These are phyloP conservation scores for Phialemonium atrogriseum DNA, from an alignment of 2,329 filamentous ascomycete species.

Conservation along the genomic window DNA sequence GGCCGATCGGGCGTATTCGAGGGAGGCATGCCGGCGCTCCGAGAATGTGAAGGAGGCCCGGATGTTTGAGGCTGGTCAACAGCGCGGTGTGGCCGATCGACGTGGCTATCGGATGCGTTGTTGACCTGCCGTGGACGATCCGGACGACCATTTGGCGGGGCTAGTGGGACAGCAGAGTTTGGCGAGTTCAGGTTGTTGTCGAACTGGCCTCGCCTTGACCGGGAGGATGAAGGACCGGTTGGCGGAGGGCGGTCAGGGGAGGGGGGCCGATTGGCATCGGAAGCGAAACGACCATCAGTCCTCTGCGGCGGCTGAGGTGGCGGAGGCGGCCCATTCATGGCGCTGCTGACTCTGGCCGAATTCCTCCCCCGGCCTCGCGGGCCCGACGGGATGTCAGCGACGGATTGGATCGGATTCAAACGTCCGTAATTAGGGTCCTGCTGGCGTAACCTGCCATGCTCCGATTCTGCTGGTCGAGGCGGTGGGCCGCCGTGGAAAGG, in stretches of 20 bases:
- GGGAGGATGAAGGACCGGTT: slow-evolving; percentile 43
- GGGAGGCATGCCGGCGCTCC: too few relatives aligned
- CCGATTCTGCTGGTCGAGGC: slow-evolving; percentile 28
- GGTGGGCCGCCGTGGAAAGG: slow-evolving; percentile 21
- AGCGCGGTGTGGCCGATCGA: slow-evolving; percentile 7
- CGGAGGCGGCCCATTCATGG: slow-evolving; percentile 17
- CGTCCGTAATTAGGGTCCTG: slow-evolving; percentile 57
- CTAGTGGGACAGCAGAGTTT: slow-evolving; percentile 10
- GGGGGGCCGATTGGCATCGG: slow-evolving; percentile 31
- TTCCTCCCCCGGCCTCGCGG: slow-evolving; percentile 29
- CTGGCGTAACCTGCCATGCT: slow-evolving; percentile 41
- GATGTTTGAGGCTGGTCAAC: slow-evolving; percentile 8
- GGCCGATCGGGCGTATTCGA: slow-evolving; percentile 19
- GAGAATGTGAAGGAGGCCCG: slow-evolving; percentile 7
- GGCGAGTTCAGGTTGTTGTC: slow-evolving; percentile 20
- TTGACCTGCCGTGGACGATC: slow-evolving; percentile 34
- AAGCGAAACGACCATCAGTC: slow-evolving; percentile 33
- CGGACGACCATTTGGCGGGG: slow-evolving; percentile 23
- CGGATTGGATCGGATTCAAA: slow-evolving; percentile 42
- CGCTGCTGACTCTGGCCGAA: slow-evolving; percentile 20
- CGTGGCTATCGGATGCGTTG: slow-evolving; percentile 6
- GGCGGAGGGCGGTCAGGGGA: slow-evolving; percentile 44
- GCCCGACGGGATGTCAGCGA: slow-evolving; percentile 41
- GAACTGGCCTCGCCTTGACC: slow-evolving; percentile 36
- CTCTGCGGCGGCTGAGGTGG: slow-evolving; percentile 13